Evolutionary conservation across 1,284 basidiomycete genomes (phyloP), one percentile per base, ranked within the genome.

Genomic region (Hortiboletus rubellus): DNA sequence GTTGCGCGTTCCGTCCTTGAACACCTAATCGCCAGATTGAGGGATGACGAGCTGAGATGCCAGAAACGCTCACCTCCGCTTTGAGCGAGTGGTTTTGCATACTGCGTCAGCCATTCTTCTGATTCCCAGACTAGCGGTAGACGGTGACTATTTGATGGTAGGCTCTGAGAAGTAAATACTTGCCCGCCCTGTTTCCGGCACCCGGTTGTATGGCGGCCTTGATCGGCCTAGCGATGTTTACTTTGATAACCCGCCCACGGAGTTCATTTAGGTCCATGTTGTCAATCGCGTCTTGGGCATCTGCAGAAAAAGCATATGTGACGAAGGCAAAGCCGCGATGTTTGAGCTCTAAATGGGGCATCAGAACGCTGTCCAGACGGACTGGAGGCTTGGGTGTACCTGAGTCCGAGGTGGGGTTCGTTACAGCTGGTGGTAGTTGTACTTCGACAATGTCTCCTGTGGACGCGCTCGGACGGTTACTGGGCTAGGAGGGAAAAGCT

Each of bases 251-350:
- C 54, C 81, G 82, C 34, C 87, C 89, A 24, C 78, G 77, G 36
- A 92, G 74, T 69, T 92, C 91, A 65, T 92, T 92, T 68, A 91
- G 76, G 70, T 92, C 91, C 90, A 92, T 92, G 73, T 92, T 92
- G 77, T 92, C 91, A 60, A 92, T 92, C 46, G 90, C 90, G 71
- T 92, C 91, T 68, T 90, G 89, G 11, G 91, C 91, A 71, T 92
- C 90, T 30, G 80, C 81, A n/a, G 87, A 66, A 3, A 89, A 88
- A 8, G 82, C 74, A 66, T 82, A 92, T 11, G 91, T 92, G 47
- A 92, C 83, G 65, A 92, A 92, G 3, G 85, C 90, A 71, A 91
- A 92, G 17, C 90, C 90, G 51, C 91, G 85, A 71, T 92, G 91
- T 74, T 89, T 92, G 24, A 75, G 73, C 59, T 87, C 89, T 89